These are phyloP conservation scores for Apiospora arundinis DNA, from an alignment of 2,329 filamentous ascomycete genomes.

Conservation along the genomic window DNA sequence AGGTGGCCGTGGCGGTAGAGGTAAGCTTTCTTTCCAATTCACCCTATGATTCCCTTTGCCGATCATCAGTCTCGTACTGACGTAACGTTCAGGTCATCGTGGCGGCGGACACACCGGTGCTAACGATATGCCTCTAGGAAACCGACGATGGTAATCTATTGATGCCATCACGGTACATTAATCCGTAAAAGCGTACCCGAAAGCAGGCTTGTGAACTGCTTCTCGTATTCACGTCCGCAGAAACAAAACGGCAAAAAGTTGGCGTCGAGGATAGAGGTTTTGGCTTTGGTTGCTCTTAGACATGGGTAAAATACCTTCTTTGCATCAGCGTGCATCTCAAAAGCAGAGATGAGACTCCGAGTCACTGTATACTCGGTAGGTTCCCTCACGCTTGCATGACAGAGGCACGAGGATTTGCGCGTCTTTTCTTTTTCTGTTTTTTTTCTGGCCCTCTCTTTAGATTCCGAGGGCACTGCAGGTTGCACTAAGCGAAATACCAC, in stretches of 20 bases:
- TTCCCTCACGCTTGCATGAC: not conserved
- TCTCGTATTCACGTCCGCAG: slow-evolving; percentile 31
- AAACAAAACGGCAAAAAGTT: slow-evolving; percentile 39
- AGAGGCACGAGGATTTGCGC: slow-evolving; percentile 6
- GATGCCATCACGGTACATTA: slow-evolving; percentile 13
- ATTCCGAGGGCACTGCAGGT: not conserved
- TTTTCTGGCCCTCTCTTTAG: slow-evolving; percentile 11
- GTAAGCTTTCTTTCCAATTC: slow-evolving; percentile 51
- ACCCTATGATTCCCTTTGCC: not conserved
- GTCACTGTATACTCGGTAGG: slow-evolving; percentile 4
- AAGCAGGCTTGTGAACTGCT: slow-evolving; percentile 27
- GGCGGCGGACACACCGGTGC: slow-evolving; percentile 53
- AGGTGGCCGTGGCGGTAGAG: slow-evolving; percentile 66
- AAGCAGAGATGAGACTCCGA: slow-evolving; percentile 18
- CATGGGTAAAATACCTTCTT: slow-evolving; percentile 32
- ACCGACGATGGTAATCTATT: slow-evolving; percentile 41
- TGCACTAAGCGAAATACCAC: slow-evolving; percentile 8
- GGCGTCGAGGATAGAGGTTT: slow-evolving; percentile 42
- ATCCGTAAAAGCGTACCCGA: slow-evolving; percentile 20
- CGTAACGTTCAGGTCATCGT: slow-evolving; percentile 24
- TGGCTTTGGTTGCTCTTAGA: slow-evolving; percentile 39
- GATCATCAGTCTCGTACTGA: not conserved
- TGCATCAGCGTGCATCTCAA: slow-evolving; percentile 9
- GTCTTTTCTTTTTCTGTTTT: slow-evolving; percentile 8
- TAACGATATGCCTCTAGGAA: slow-evolving; percentile 42